Base-by-base conservation (phyloP, 441 rosid species). In the Jatropha multifida region DNA sequence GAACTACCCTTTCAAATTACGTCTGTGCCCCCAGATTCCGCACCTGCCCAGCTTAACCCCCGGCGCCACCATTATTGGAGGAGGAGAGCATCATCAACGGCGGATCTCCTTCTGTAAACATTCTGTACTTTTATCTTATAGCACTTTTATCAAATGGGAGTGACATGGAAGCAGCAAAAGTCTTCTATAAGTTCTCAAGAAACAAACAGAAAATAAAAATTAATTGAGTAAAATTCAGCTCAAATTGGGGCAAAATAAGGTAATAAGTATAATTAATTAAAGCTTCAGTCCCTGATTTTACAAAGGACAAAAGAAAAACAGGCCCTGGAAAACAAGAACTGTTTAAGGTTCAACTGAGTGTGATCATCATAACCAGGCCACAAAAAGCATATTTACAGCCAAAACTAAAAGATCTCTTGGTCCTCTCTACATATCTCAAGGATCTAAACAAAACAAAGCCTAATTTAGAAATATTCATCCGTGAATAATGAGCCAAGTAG, bases 401-500 rank as follows among this genome's bases (percentile, higher is more conserved):
- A 68, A 46, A 51, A n/a, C 27, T 9, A 23, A 60, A 51, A 58
- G 76, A 76, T 73, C 78, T 49, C 44, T 32, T 49, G 44, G 7
- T 70, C 15, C 64, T 66, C 20, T 72, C 59, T 41, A 2, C 37
- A 27, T 58, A 62, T 73, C 20, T 27, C 61, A 65, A 48, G 59
- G 27, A 37, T 63, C 62, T 18, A 15, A 26, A 15, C 7, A n/a
- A 14, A 48, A 55, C 15, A 37, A 51, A 51, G 32, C 13, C 61
- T 46, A 71, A 51, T 60, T 37, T 52, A 72, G 8, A 75, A 77
- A 64, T 63, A 73, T 60, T 81, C 86, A n/a, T 81, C 83, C 20
- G 75, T 40, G 68, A 81, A 75, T 70, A 77, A 65, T 5, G 88
- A 83, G 48, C 37, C 37, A 51, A 88, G 61, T n/a, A 88, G 85